These are phyloP conservation scores for Claviceps africana DNA, from an alignment of 2,329 filamentous ascomycete species.

Conservation along the genomic window DNA sequence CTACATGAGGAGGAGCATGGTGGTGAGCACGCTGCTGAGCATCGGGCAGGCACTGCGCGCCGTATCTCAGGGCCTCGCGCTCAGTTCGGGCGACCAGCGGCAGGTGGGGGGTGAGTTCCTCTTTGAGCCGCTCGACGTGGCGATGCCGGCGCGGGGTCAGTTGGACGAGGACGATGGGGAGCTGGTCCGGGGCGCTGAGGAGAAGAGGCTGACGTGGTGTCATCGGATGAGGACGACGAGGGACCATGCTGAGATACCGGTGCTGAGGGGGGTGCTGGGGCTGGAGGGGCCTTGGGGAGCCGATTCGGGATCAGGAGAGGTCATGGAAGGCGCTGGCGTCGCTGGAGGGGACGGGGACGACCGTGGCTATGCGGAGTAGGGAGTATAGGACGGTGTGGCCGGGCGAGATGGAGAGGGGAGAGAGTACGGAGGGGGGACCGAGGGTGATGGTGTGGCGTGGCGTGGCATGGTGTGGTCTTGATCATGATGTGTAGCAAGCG, in stretches of 20 bases:
- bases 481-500: neutral
- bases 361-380: constrained; percentile 35
- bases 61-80: constrained; percentile 40
- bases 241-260: constrained; percentile 60
- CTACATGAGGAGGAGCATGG: constrained; percentile 46
- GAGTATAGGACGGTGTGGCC: constrained; percentile 22
- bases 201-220: constrained; percentile 60
- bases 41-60: constrained; percentile 47
- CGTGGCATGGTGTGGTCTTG: neutral
- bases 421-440: neutral
- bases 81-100: constrained; percentile 49
- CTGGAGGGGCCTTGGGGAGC: constrained; percentile 30
- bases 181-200: constrained; percentile 19
- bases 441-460: too few relatives aligned
- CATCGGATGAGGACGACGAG: constrained; percentile 69
- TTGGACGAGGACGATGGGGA: constrained; percentile 15
- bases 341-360: constrained; percentile 40
- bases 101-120: constrained; percentile 69
- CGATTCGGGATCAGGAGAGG: constrained; percentile 26
- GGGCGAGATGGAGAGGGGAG: neutral
- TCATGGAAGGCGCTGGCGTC: constrained; percentile 32
- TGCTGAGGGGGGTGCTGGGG: constrained; percentile 49
- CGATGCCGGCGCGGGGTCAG: constrained; percentile 19
- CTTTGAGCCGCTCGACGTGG: constrained; percentile 44
- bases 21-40: constrained; percentile 34